A percentile compares a stretch with the other conserved stretches of the same genome.
phyloP scores from a whole-genome alignment of 2,329 filamentous ascomycete genomes.

The Xylaria sp. region DNA sequence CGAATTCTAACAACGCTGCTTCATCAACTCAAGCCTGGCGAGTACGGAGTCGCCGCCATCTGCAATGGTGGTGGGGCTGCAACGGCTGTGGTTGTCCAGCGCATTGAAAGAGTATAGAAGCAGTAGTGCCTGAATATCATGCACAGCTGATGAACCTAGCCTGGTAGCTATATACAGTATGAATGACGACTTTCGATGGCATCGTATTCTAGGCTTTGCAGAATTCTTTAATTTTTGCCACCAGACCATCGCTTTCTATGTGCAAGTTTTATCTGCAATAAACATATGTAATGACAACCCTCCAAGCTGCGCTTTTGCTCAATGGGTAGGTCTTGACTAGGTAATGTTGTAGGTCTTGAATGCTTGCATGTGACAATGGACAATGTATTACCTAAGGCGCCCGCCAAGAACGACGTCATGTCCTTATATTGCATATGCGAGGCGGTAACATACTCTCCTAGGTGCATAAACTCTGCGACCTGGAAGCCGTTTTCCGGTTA shows the following conservation, averaged over 20 bases:
- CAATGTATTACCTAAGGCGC: too few species aligned
- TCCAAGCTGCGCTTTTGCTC: too few species aligned
- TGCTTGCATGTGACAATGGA: background rate
- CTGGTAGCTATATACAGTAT: background rate
- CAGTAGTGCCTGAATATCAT: background rate
- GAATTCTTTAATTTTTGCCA: too few species aligned
- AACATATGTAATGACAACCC: too few species aligned
- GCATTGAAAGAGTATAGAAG: constrained; percentile 58
- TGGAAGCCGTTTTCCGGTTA: too few species aligned
- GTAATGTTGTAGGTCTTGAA: too few species aligned
- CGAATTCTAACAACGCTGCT: constrained; percentile 88
- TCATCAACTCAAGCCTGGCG: constrained; percentile 87
- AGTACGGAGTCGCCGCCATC: constrained; percentile 95
- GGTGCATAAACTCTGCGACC: constrained; percentile 5
- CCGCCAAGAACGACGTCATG: background rate
- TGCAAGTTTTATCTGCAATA: too few species aligned
- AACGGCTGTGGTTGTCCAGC: constrained; percentile 89
- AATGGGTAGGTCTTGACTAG: too few species aligned
- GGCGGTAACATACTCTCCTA: background rate
- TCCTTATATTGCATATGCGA: constrained; percentile 1
- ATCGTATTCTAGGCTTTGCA: too few species aligned
- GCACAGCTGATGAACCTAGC: background rate
- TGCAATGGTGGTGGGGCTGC: constrained; percentile 96
- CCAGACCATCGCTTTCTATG: too few species aligned
- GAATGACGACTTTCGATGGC: background rate